Conservation (phyloP, 2,329 filamentous ascomycete species). For the Orbilia javanica region DNA sequence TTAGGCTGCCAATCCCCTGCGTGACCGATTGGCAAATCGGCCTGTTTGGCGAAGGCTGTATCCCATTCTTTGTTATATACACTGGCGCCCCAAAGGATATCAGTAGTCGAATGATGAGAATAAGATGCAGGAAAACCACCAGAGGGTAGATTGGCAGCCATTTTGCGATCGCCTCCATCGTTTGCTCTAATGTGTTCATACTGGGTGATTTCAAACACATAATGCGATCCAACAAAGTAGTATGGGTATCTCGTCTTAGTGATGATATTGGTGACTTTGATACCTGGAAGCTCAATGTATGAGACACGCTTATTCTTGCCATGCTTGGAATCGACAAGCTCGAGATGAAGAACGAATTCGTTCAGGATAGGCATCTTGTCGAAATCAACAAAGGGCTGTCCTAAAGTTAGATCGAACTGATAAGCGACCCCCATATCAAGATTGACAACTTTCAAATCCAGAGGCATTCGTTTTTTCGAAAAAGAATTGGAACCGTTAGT, state of each 20-base stretch:
- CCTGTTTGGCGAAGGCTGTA: conserved; percentile 59
- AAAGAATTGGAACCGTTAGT: conserved; percentile 11
- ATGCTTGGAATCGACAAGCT: conserved; percentile 59
- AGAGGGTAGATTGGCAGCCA: conserved; percentile 23
- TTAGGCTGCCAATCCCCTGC: conserved; percentile 60
- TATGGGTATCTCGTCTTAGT: conserved; percentile 62
- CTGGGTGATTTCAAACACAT: conserved; percentile 61
- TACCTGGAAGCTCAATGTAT: conserved; percentile 61
- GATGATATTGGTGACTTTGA: conserved; percentile 60
- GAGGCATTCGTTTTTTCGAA: conserved; percentile 54
- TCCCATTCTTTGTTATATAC: conserved; percentile 60
- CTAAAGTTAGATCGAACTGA: conserved; percentile 60
- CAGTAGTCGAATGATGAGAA: conserved; percentile 52
- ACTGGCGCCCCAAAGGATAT: conserved; percentile 61
- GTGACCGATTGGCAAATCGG: conserved; percentile 52
- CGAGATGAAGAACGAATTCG: conserved; percentile 60
- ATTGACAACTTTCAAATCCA: conserved; percentile 61
- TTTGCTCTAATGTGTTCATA: conserved; percentile 59
- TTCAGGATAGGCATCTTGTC: conserved; percentile 61
- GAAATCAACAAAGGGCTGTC: conserved; percentile 45
- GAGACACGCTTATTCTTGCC: conserved; percentile 58
- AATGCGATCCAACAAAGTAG: conserved; percentile 60
- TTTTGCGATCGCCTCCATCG: conserved; percentile 23
- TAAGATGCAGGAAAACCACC: conserved; percentile 59
- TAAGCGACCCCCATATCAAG: conserved; percentile 60